Percentiles rank a stretch among this genome's conserved stretches.
Conservation (phyloP, 176 grass and related monocot genomes). For the Phoenix roebelenii region DNA sequence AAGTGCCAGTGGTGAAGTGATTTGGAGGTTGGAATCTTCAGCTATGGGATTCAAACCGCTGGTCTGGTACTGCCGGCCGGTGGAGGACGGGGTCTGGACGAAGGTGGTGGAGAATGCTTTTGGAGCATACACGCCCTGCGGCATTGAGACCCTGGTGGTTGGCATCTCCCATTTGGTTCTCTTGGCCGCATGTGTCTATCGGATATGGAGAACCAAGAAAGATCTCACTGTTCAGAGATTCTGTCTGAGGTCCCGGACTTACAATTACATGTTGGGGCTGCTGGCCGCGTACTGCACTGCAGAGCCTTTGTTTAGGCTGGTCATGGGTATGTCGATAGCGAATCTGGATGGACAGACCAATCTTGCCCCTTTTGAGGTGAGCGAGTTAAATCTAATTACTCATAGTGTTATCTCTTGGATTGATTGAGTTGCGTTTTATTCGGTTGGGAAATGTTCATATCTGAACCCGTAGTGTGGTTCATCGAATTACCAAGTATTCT, state of each 20-base stretch:
- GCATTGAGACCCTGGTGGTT: conserved; percentile 56
- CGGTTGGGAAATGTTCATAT: too few relatives aligned
- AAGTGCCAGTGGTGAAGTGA: neutral
- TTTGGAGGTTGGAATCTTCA: neutral
- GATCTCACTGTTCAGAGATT: conserved; percentile 71
- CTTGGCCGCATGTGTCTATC: conserved; percentile 81
- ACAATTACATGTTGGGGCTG: conserved; percentile 67
- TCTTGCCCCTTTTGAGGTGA: conserved; percentile 89
- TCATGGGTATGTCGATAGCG: conserved; percentile 58
- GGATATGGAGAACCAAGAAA: conserved; percentile 66
- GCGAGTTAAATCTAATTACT: neutral
- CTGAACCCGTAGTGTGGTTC: too few relatives aligned
- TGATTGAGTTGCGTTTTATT: neutral
- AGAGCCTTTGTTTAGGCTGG: conserved; percentile 47
- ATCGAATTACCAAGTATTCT: too few relatives aligned
- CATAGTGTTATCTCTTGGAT: neutral
- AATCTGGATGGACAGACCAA: conserved; percentile 68
- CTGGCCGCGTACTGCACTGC: conserved; percentile 45
- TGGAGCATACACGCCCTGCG: conserved; percentile 76
- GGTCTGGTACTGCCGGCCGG: conserved; percentile 84
- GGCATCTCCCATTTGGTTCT: conserved; percentile 76
- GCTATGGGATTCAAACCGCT: conserved; percentile 66
- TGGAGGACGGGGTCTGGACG: conserved; percentile 65
- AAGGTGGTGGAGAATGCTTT: conserved; percentile 53
- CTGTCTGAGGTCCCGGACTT: conserved; percentile 43